Base-by-base conservation (phyloP, 2,329 filamentous ascomycete species). In the Diplodia corticola region DNA sequence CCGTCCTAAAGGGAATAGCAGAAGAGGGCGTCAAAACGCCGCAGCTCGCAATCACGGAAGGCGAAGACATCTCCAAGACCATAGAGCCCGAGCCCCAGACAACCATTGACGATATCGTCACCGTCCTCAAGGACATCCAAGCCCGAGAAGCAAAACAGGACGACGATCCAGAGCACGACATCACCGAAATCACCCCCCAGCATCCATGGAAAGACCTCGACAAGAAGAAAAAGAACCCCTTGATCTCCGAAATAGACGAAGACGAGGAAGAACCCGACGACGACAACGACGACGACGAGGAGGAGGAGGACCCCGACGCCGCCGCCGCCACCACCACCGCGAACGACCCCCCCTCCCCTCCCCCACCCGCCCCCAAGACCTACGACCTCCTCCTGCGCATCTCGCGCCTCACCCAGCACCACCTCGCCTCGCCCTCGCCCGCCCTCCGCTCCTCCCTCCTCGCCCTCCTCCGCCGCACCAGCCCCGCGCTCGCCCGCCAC, bases 351-450 rank as follows among this genome's bases (percentile, higher is more conserved):
- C 64, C 64, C 24, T 84, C 89, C 73, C 84, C 86, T 66, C 82
- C 85, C 22, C 87, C 88, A n/a, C 88, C 89, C 0, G 79, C 85
- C 40, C 91, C 90, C 53, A 90, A 91, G 70, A 91, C 91, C 0
- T 96, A 96, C 76, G 83, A 83, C n/a, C 84, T 97, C 12, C 86
- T 98, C 3, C 84, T 92, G 37, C 89, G 89, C 66, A 95, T 99
- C 66, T 88, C 93, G 26, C 86, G 86, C 57, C 87, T 96, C 0
- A 94, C 93, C 5, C 93, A 97, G 73, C 89, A 97, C 75, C 95
- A 97, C 77, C 85, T 99, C 12, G 93, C 94, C 5, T 93, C 92
- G 0, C 89, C 91, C 0, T 93, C 92, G 0, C 88, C 93, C 0
- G 86, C 87, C 12, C 84, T 99, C 9, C 89, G 94, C 48, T 88